A percentile compares a stretch with the other conserved stretches of the same genome.
Evolutionary conservation across 441 rosid genomes (phyloP).

Genomic region (Aleurites moluccanus): DNA sequence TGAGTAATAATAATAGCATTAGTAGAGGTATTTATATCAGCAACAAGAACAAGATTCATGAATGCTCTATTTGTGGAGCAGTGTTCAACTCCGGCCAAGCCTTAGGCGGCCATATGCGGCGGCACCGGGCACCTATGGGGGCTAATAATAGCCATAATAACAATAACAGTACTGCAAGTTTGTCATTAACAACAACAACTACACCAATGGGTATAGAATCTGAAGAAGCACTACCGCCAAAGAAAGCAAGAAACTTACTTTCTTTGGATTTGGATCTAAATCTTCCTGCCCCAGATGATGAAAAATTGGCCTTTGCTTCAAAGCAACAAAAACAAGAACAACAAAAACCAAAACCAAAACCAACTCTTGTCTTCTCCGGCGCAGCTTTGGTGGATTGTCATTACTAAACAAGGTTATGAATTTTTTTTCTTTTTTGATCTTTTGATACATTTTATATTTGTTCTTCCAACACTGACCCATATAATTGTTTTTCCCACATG

Average conservation of each 20-base stretch:
- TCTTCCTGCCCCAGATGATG: slow-evolving; percentile 88
- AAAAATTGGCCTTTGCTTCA: slow-evolving; percentile 54
- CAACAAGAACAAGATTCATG: slow-evolving; percentile 62
- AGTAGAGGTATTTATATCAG: slow-evolving; percentile 17
- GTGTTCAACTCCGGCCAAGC: slow-evolving; percentile 93
- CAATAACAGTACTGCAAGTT: slow-evolving; percentile 21
- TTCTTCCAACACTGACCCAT: slow-evolving; percentile 5
- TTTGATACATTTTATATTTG: background rate
- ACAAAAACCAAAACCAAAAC: slow-evolving; percentile 35
- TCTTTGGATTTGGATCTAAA: slow-evolving; percentile 92
- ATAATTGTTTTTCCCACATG: background rate
- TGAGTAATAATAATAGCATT: slow-evolving; percentile 29
- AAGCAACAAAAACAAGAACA: slow-evolving; percentile 47
- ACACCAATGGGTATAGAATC: slow-evolving; percentile 33
- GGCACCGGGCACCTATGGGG: slow-evolving; percentile 60
- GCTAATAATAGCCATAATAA: slow-evolving; percentile 4
- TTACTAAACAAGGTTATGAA: slow-evolving; percentile 45
- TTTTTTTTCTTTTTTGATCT: background rate
- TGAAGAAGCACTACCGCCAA: slow-evolving; percentile 24
- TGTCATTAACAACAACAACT: slow-evolving; percentile 52
- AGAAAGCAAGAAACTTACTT: slow-evolving; percentile 47
- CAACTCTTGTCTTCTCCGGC: slow-evolving; percentile 57
- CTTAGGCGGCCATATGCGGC: slow-evolving; percentile 91
- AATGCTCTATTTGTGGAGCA: slow-evolving; percentile 85
- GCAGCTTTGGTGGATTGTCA: slow-evolving; percentile 92